Base-by-base conservation (phyloP, 169 alveolate species). In the Plasmodium fragile region DNA sequence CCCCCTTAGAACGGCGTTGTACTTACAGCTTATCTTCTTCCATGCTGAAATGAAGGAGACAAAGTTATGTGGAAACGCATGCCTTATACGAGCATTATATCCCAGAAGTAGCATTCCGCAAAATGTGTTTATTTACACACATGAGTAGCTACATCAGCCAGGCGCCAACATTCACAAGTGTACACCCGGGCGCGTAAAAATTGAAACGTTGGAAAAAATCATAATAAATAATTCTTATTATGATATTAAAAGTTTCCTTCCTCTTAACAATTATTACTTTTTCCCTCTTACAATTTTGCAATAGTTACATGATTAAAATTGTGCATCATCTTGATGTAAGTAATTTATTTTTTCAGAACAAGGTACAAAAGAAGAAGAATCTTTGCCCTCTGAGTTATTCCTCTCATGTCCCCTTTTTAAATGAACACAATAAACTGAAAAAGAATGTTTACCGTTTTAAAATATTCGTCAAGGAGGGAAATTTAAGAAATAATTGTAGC, bases 161-260 rank as follows among this genome's bases (percentile, higher is more conserved):
- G 59, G 59, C 22, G 59, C 59, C 22, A 49, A 49, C 22, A 11
- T 16, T 49, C 25, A 49, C 55, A 49, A 49, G 59, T 13, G 25
- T 3, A 25, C 65, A 18, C 36, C 41, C 32, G n/a, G 28, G 22
- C 81, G 25, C 22, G 8, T 32, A 22, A 73, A 73, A 73, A 73
- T n/a, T 6, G 34, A 79, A 25, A 0, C 18, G 55, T 45, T 18
- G 55, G 22, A 39, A 25, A 65, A 65, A 65, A 41, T 79, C 55
- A 79, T 79, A 79, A 45, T 79, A 81, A 32, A 81, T 30, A 82
- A 82, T 16, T 41, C 70, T 82, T 69, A 82, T 82, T 82, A 82
- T 82, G 92, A 82, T 70, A 36, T 82, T 36, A 69, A 70, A 82
- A 36, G 22, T 69, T 36, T 32, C 32, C 73, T 18, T 11, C 49